Evolutionary conservation across 2,329 filamentous ascomycete genomes (phyloP), one percentile per base, ranked within the genome.

Genomic region (Pestalotiopsis sp.): DNA sequence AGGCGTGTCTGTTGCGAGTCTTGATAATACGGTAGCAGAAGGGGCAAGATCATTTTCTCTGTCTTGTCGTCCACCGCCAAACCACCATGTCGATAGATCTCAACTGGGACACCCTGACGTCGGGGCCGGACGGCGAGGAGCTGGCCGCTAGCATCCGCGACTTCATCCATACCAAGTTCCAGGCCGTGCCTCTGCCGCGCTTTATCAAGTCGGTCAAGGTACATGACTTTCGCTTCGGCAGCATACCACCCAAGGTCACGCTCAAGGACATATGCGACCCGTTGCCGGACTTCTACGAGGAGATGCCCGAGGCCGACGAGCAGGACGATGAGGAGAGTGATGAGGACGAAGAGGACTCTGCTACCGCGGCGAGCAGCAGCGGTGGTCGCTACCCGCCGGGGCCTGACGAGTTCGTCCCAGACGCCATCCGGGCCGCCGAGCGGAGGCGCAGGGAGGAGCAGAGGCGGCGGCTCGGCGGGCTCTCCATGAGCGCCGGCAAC

Each of bases 261-360:
- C 91, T 99, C 76, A 98, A 98, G 81, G 96, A 98, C 79, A 95
- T 99, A 70, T 97, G 95, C 74, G 95, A 99, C 78, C 96, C 96
- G 2, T 87, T 98, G 69, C 91, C 94, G 0, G 96, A 99, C 76
- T 99, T 99, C 78, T 99, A 99, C 83, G 96, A 98, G 74, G 91
- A 93, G 73, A 90, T 92, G 31, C 84, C 90, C 49, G 91, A 92
- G 69, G 87, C 88, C 25, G 85, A 88, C 31, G 87, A 88, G 52
- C 86, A 84, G 49, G 87, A 90, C 13, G 85, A 85, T 11, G 80
- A 81, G 5, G 84, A 83, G 2, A 59, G 57, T 14, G 85, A 86
- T 2, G 82, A 83, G 2, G 82, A 81, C 3, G 82, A 82, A 2
- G 79, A 80, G 0, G 76, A 71, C 0, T 76, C 75, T 0, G 79